These are phyloP conservation scores for Colletotrichum somersetense DNA, from an alignment of 2,329 filamentous ascomycete genomes.

Conservation along the genomic window DNA sequence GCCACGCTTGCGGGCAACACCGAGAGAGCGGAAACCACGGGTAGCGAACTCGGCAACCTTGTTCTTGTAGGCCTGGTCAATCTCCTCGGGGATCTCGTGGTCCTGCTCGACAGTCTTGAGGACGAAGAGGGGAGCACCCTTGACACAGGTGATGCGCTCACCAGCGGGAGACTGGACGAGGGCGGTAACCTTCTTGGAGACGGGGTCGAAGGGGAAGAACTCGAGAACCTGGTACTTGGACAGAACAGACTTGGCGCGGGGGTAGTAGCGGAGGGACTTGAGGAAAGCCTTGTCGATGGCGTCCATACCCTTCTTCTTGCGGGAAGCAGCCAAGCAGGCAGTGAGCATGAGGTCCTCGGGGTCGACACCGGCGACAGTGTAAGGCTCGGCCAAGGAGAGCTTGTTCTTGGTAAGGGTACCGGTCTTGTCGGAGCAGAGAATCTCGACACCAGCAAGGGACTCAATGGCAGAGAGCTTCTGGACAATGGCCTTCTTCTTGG, in stretches of 20 bases:
- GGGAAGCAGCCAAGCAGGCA: conserved; percentile 88
- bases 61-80: conserved; percentile 90
- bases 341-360: conserved; percentile 92
- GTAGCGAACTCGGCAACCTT: conserved; percentile 86
- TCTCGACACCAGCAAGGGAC: conserved; percentile 91
- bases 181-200: conserved; percentile 92
- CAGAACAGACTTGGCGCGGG: conserved; percentile 82
- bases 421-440: conserved; percentile 95
- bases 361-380: conserved; percentile 84
- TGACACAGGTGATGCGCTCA: conserved; percentile 88
- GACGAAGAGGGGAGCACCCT: conserved; percentile 90
- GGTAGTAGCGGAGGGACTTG: conserved; percentile 86
- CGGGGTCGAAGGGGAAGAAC: conserved; percentile 90
- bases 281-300: conserved; percentile 96
- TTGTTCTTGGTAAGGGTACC: conserved; percentile 96
- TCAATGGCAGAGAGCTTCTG: conserved; percentile 94
- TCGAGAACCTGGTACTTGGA: conserved; percentile 87
- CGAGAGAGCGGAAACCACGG: conserved; percentile 93
- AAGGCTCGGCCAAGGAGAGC: conserved; percentile 87
- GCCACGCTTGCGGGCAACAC: conserved; percentile 90
- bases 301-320: conserved; percentile 96
- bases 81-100: conserved; percentile 79
- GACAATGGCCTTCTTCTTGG: conserved; percentile 93
- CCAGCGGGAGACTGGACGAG: conserved; percentile 86
- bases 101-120: conserved; percentile 90